Evolutionary conservation across 2,329 filamentous ascomycete genomes (phyloP).

Genomic region (Raffaelea ambrosiae): DNA sequence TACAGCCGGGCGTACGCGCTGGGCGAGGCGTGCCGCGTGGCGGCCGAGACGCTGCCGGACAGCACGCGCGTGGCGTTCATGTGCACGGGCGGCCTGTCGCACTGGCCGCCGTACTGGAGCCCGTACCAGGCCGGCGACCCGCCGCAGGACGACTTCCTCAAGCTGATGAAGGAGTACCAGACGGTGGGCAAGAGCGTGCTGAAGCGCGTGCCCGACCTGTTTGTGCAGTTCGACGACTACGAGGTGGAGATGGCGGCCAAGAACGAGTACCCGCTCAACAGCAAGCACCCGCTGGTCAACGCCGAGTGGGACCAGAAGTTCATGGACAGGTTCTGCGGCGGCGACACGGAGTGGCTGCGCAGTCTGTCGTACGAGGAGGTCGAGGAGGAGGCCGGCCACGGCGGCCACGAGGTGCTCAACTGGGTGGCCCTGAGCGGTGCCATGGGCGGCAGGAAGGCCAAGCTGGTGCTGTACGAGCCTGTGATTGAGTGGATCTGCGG

Average conservation of each 20-base stretch:
- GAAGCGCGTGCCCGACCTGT: conserved; percentile 9
- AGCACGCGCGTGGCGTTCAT: conserved; percentile 9
- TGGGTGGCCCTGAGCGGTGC: conserved; percentile 12
- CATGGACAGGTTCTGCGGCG: conserved; percentile 5
- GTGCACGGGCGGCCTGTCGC: conserved; percentile 10
- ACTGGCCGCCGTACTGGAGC: conserved; percentile 14
- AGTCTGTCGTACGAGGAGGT: conserved; percentile 12
- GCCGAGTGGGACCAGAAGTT: conserved; percentile 11
- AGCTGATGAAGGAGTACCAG: conserved; percentile 15
- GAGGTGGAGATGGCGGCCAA: conserved; percentile 12
- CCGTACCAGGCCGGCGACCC: conserved; percentile 11
- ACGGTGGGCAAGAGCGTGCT: conserved; percentile 11
- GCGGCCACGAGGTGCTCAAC: conserved; percentile 13
- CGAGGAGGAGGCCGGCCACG: conserved; percentile 12
- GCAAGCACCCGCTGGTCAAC: conserved; percentile 12
- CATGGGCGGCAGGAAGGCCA: conserved; percentile 10
- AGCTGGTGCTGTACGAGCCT: conserved; percentile 12
- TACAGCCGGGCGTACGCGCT: conserved; percentile 21
- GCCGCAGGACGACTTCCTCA: conserved; percentile 12
- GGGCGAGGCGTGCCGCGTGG: conserved; percentile 19
- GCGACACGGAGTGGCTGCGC: conserved; percentile 8
- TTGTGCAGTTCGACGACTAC: conserved; percentile 12
- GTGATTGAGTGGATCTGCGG: conserved; percentile 13
- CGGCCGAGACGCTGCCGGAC: conserved; percentile 12
- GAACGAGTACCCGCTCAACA: conserved; percentile 14